A percentile compares a stretch with the other conserved stretches of the same genome.
Conservation (phyloP, 768 basidiomycete genomes). For the Lentinus tigrinus region DNA sequence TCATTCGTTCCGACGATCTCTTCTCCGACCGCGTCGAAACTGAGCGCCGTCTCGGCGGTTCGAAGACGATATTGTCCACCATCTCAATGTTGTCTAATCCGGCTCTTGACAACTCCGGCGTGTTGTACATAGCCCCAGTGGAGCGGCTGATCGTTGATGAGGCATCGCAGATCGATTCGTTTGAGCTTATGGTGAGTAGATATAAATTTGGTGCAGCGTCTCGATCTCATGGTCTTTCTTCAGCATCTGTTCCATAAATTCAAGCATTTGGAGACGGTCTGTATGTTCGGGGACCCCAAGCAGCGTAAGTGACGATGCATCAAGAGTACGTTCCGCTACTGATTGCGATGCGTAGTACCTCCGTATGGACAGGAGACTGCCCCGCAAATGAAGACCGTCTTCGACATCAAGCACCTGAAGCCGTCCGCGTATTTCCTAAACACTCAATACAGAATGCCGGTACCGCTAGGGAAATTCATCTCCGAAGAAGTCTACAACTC, state of each 20-base stretch:
- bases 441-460: constrained; percentile 44
- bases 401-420: constrained; percentile 43
- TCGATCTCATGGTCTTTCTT: background rate
- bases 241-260: constrained; percentile 48
- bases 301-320: constrained; percentile 40
- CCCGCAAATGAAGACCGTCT: constrained; percentile 42
- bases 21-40: constrained; percentile 25
- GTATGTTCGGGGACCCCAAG: constrained; percentile 54
- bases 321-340: background rate
- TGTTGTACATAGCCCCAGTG: constrained; percentile 40
- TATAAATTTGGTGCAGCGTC: background rate
- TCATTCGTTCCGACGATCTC: constrained; percentile 45
- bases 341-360: constrained; percentile 37
- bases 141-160: constrained; percentile 55
- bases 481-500: constrained; percentile 42
- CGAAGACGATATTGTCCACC: constrained; percentile 44
- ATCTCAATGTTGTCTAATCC: constrained; percentile 52
- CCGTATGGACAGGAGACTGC: constrained; percentile 47
- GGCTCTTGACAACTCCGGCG: constrained; percentile 29
- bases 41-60: constrained; percentile 28
- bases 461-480: constrained; percentile 47
- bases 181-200: constrained; percentile 44
- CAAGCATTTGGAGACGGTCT: constrained; percentile 40
- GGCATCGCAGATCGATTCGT: constrained; percentile 50
- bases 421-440: constrained; percentile 39